Conservation (phyloP, 148 eudicot species). For the Silene conica region DNA sequence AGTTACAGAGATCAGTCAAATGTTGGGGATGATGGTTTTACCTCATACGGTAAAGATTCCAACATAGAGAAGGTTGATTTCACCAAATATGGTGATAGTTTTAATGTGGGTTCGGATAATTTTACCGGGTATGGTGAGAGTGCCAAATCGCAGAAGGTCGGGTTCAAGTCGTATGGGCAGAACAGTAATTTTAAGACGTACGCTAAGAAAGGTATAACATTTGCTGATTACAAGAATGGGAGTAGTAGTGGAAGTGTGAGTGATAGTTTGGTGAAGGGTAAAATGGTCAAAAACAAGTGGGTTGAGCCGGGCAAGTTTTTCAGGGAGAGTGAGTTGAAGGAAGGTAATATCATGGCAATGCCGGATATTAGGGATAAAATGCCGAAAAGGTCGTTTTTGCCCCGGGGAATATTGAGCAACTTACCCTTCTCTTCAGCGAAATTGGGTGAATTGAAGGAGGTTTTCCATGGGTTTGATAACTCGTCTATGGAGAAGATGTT, state of each 20-base stretch:
- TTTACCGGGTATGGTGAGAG: conserved; percentile 53
- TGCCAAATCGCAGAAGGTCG: conserved; percentile 25
- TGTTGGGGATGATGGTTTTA: conserved; percentile 49
- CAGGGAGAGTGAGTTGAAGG: conserved; percentile 52
- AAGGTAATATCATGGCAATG: conserved; percentile 75
- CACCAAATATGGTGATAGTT: conserved; percentile 40
- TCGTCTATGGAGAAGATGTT: conserved; percentile 58
- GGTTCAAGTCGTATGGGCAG: conserved; percentile 44
- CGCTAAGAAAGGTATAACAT: conserved; percentile 38
- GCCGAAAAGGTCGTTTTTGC: conserved; percentile 86
- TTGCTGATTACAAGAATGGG: conserved; percentile 35
- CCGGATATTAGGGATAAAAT: conserved; percentile 83
- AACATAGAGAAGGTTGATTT: conserved; percentile 39
- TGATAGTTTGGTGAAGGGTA: conserved; percentile 23
- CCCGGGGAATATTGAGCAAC: conserved; percentile 53
- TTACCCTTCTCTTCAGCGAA: conserved; percentile 59
- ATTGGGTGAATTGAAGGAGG: conserved; percentile 34
- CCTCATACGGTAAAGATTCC: conserved; percentile 45
- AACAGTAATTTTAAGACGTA: conserved; percentile 51
- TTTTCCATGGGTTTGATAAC: conserved; percentile 65
- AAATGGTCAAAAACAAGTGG: conserved; percentile 50
- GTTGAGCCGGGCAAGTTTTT: conserved; percentile 83
- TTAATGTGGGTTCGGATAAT: conserved; percentile 44
- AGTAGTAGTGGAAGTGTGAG: conserved; percentile 22
- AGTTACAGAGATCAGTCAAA: conserved; percentile 49